Conservation (phyloP, 2,329 filamentous ascomycete species). For the Bipolaris cookei region DNA sequence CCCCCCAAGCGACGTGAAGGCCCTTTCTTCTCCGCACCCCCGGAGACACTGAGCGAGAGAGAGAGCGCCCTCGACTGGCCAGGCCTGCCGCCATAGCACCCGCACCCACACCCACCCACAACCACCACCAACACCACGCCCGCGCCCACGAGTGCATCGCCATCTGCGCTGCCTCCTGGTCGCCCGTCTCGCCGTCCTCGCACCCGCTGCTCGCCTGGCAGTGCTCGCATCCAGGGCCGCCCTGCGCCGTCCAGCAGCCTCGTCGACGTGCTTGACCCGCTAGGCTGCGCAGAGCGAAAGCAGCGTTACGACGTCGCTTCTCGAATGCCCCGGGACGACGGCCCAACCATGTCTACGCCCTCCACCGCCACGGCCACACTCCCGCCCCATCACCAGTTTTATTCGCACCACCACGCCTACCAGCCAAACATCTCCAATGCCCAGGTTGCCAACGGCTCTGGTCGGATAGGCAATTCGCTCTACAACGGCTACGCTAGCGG, state of each 20-base stretch:
- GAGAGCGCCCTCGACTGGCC: conserved; percentile 15
- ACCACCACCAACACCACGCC: conserved; percentile 21
- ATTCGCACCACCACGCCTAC: conserved; percentile 50
- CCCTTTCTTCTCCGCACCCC: conserved; percentile 30
- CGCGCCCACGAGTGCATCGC: conserved; percentile 18
- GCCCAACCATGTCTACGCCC: conserved; percentile 51
- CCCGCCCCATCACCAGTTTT: conserved; percentile 50
- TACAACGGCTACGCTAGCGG: conserved; percentile 50
- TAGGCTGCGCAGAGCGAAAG: conserved; percentile 26
- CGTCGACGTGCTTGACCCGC: conserved; percentile 22
- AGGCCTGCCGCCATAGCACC: conserved; percentile 35
- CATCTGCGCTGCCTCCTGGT: not conserved
- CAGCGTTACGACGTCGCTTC: conserved; percentile 39
- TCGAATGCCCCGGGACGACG: conserved; percentile 32
- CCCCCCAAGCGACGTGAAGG: conserved; percentile 29
- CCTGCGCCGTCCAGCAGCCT: conserved; percentile 20
- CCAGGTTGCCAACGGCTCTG: conserved; percentile 41
- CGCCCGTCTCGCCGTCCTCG: not conserved
- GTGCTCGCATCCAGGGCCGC: conserved; percentile 16
- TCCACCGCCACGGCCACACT: conserved; percentile 53
- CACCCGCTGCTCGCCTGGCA: not conserved
- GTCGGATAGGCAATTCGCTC: conserved; percentile 45
- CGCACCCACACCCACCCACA: conserved; percentile 21
- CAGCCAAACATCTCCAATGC: conserved; percentile 46
- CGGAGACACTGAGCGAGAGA: not conserved